Conservation (phyloP, 2,329 filamentous ascomycete species). For the Beauveria bassiana region DNA sequence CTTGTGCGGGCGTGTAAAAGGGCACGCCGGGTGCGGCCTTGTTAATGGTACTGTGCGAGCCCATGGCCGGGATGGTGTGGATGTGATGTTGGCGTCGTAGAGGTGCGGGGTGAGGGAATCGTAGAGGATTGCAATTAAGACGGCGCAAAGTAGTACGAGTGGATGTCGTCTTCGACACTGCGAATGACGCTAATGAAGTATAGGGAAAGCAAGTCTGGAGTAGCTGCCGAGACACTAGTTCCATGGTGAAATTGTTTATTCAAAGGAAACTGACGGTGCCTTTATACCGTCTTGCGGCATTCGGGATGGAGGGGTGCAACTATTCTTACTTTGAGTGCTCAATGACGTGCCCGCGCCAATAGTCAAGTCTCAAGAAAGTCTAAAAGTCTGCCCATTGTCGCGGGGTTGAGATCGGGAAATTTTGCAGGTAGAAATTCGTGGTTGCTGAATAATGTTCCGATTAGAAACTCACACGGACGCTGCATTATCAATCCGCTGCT, state of each 20-base stretch:
- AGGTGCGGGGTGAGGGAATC: background rate
- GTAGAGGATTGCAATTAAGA: background rate
- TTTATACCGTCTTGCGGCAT: background rate
- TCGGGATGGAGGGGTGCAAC: background rate
- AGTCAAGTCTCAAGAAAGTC: too few relatives aligned
- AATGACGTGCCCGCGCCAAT: background rate
- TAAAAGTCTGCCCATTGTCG: background rate
- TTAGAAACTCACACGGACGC: background rate
- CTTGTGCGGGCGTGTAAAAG: constrained; percentile 48
- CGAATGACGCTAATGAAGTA: background rate
- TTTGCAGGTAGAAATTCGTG: background rate
- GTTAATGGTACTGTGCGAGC: constrained; percentile 18
- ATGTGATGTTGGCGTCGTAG: background rate
- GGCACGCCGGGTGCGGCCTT: constrained; percentile 37
- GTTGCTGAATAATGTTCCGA: background rate
- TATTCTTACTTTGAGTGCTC: background rate
- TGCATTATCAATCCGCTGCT: background rate
- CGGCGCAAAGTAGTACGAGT: background rate
- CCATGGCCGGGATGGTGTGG: background rate
- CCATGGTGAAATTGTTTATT: background rate
- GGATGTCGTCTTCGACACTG: background rate
- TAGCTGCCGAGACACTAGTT: background rate
- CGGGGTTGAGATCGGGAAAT: background rate
- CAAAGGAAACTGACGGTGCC: background rate
- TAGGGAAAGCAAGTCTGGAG: background rate